phyloP scores from a whole-genome alignment of 805 yeast species.

The Suhomyces vadensis region DNA sequence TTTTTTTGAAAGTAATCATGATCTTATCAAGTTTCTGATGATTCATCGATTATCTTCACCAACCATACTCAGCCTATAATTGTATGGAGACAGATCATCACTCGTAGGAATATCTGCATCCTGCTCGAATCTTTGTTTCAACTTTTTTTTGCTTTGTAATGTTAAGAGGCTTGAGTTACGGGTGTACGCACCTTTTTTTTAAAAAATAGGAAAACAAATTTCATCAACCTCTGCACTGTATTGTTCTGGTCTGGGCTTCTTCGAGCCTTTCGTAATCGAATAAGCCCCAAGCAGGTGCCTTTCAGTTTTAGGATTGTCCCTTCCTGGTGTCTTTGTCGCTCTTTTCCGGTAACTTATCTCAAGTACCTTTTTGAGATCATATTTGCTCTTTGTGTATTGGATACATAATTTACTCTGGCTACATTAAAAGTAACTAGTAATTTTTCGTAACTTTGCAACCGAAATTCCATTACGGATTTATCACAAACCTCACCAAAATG shows the following conservation, averaged over 20 bases:
- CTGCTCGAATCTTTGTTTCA: neutral
- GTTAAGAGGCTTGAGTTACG: too few species aligned
- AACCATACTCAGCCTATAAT: neutral
- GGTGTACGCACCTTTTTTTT: too few species aligned
- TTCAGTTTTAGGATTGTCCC: neutral
- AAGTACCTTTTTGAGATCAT: too few species aligned
- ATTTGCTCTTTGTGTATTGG: too few species aligned
- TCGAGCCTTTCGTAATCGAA: neutral
- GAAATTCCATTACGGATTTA: neutral
- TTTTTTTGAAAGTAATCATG: too few species aligned
- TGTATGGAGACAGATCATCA: neutral
- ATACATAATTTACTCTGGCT: too few species aligned
- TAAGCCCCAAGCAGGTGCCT: neutral
- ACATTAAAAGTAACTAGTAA: too few species aligned
- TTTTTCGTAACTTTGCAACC: too few species aligned
- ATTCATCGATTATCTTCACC: neutral
- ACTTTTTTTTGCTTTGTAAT: neutral
- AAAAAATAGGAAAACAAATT: neutral
- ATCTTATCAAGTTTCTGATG: too few species aligned
- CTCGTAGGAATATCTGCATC: neutral
- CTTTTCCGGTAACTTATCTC: too few species aligned
- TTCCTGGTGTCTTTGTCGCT: neutral
- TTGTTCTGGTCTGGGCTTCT: neutral
- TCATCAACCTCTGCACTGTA: neutral
- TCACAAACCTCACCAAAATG: too few species aligned